Base-by-base conservation (phyloP, 2,329 filamentous ascomycete genomes). In the Colletotrichum nymphaeae region DNA sequence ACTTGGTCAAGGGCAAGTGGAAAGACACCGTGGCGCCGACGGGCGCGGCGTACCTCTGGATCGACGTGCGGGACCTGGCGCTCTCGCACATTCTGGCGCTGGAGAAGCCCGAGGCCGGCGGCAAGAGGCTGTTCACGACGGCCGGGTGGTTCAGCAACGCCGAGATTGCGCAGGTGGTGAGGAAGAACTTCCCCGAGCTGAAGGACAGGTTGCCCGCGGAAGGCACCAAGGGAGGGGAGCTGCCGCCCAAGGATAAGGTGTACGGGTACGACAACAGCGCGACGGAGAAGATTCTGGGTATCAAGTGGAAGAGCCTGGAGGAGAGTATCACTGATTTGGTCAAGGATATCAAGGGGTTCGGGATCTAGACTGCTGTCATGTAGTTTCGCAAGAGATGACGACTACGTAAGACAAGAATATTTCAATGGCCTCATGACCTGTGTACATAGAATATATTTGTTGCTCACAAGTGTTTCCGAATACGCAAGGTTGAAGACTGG, bases 241-340 rank as follows among this genome's bases (percentile, higher is more conserved):
- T 83, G 68, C 78, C 83, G 19, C 79, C 83, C 3, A 80, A 80
- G 70, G 81, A 81, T 4, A 77, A 85, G 74, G 76, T 88, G 56
- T 92, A 88, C 79, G 83, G 83, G 73, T 88, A 86, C 70, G 88
- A 93, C 78, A 93, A 91, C 78, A 85, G 84, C 63, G 86, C 86
- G 78, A 90, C 90, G 1, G 88, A 86, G 30, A 86, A 90, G 77
- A 76, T 92, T 59, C 80, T 94, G 72, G 91, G 90, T 0, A 86
- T 93, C 62, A 82, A 92, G 72, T 94, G 89, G 86, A 90, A 84
- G 75, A 80, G 83, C 4, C 77, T 94, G 42, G 91, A 94, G 80
- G 86, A 92, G 82, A 88, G 85, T 32, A 85, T 93, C 32, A 84
- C 87, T 6, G 93, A 94, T 78, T 87, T 91, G 7, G 87, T 93